Evolutionary conservation across 805 yeast species (phyloP).

Genomic region (Kodamaea hsintzibuensis): DNA sequence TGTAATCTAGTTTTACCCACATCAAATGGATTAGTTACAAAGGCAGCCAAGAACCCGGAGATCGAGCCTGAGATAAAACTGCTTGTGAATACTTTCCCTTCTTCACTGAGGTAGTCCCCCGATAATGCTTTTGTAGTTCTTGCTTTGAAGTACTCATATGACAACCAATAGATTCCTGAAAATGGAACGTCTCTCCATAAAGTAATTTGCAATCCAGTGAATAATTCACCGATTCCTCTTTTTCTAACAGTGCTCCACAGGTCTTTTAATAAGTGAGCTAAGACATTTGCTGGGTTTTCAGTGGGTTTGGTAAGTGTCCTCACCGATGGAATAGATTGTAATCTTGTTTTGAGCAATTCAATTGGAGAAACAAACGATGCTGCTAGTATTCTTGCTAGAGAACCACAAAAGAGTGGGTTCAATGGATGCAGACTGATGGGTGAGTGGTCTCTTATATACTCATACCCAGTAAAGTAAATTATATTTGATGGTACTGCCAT

Average conservation of each 20-base stretch:
- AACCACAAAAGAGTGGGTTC: conserved; percentile 85
- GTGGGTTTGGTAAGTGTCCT: conserved; percentile 5
- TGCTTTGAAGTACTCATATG: conserved; percentile 58
- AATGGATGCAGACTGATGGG: conserved; percentile 45
- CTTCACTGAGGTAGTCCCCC: conserved; percentile 15
- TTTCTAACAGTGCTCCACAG: conserved; percentile 48
- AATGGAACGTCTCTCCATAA: conserved; percentile 98
- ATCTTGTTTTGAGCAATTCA: conserved; percentile 82
- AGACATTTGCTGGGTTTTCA: conserved; percentile 25
- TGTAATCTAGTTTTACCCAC: conserved; percentile 95
- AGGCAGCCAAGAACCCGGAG: conserved; percentile 83
- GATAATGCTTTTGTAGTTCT: conserved; percentile 17
- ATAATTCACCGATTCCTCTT: conserved; percentile 65
- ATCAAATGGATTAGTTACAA: conserved; percentile 91
- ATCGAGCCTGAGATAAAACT: conserved; percentile 81
- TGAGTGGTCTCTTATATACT: conserved; percentile 75
- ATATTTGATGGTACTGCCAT: conserved; percentile 95
- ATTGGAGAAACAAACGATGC: conserved; percentile 86
- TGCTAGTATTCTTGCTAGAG: conserved; percentile 76
- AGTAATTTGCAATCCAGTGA: conserved; percentile 84
- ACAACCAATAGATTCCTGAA: conserved; percentile 92
- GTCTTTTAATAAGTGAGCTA: conserved; percentile 53
- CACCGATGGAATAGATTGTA: conserved; percentile 81
- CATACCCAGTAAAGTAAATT: conserved; percentile 93
- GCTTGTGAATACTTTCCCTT: conserved; percentile 52